Evolutionary conservation across 495 filamentous ascomycete species (phyloP).

Genomic region (Podospora didyma): DNA sequence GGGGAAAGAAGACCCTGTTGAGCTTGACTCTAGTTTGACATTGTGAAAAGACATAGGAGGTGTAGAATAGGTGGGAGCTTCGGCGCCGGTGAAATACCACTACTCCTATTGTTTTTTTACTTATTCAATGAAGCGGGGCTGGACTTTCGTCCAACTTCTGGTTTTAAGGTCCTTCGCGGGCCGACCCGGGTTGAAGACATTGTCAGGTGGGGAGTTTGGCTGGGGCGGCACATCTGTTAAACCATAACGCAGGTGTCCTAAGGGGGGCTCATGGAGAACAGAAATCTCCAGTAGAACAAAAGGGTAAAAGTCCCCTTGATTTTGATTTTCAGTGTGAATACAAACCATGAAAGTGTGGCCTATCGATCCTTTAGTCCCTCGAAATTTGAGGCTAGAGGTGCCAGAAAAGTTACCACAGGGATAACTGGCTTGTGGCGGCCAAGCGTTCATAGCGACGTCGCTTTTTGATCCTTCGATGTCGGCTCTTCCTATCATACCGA

Average conservation of each 20-base stretch:
- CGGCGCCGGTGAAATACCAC: slow-evolving; percentile 66
- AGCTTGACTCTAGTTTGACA: slow-evolving; percentile 73
- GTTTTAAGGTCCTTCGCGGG: slow-evolving; percentile 63
- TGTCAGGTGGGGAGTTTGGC: slow-evolving; percentile 69
- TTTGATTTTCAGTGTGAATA: slow-evolving; percentile 79
- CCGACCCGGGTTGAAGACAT: slow-evolving; percentile 69
- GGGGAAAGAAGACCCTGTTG: slow-evolving; percentile 34
- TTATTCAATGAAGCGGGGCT: slow-evolving; percentile 72
- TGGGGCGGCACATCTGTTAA: slow-evolving; percentile 67
- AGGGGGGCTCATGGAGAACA: slow-evolving; percentile 69
- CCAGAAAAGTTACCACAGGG: slow-evolving; percentile 72
- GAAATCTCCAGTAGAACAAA: slow-evolving; percentile 76
- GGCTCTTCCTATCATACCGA: slow-evolving; percentile 50
- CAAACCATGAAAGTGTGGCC: slow-evolving; percentile 72
- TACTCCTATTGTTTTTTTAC: slow-evolving; percentile 75
- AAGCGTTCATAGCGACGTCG: slow-evolving; percentile 42
- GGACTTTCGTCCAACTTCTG: slow-evolving; percentile 64
- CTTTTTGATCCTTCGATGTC: slow-evolving; percentile 51
- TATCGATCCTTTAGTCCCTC: slow-evolving; percentile 75
- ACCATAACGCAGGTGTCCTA: slow-evolving; percentile 65
- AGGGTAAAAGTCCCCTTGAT: slow-evolving; percentile 75
- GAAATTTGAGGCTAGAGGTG: slow-evolving; percentile 74
- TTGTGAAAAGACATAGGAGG: slow-evolving; percentile 74
- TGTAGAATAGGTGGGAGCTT: slow-evolving; percentile 71
- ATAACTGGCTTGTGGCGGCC: slow-evolving; percentile 59